Conservation (phyloP, 23 red algal species). For the Gracilaria caudata region DNA sequence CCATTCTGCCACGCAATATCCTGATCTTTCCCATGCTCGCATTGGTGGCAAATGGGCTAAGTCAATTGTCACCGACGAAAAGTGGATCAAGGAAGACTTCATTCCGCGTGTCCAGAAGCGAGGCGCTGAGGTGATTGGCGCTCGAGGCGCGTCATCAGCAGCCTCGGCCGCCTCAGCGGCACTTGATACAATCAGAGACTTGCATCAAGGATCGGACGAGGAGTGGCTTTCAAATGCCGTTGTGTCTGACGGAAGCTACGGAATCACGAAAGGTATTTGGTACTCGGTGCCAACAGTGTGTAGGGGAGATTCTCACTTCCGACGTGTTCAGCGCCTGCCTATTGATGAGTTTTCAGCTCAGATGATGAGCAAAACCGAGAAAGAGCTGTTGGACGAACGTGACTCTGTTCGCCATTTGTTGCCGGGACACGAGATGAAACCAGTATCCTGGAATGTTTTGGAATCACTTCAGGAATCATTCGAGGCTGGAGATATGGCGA, state of each 20-base stretch:
- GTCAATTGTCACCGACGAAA: conserved; percentile 84
- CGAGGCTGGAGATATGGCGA: conserved; percentile 40
- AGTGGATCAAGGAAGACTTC: conserved; percentile 92
- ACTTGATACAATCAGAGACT: conserved; percentile 88
- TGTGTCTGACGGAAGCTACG: conserved; percentile 83
- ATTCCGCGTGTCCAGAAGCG: conserved; percentile 95
- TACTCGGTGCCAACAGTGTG: conserved; percentile 94
- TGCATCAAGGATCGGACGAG: conserved; percentile 82
- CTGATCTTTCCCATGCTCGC: conserved; percentile 93
- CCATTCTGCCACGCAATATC: conserved; percentile 93
- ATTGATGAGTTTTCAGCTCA: conserved; percentile 89
- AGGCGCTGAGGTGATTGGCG: conserved; percentile 93
- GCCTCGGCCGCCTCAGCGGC: conserved; percentile 91
- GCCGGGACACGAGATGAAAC: conserved; percentile 49
- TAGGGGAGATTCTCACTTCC: conserved; percentile 79
- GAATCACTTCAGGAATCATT: conserved; percentile 54
- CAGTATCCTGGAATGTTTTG: conserved; percentile 66
- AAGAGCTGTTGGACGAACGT: conserved; percentile 94
- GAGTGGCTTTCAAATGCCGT: conserved; percentile 89
- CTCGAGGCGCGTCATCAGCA: conserved; percentile 88
- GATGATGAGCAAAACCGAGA: conserved; percentile 93
- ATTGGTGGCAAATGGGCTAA: conserved; percentile 86
- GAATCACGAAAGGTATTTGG: conserved; percentile 83
- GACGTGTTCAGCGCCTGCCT: conserved; percentile 79
- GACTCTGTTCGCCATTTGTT: conserved; percentile 94